phyloP scores from a whole-genome alignment of 208 protist species.

The Leishmania major region DNA sequence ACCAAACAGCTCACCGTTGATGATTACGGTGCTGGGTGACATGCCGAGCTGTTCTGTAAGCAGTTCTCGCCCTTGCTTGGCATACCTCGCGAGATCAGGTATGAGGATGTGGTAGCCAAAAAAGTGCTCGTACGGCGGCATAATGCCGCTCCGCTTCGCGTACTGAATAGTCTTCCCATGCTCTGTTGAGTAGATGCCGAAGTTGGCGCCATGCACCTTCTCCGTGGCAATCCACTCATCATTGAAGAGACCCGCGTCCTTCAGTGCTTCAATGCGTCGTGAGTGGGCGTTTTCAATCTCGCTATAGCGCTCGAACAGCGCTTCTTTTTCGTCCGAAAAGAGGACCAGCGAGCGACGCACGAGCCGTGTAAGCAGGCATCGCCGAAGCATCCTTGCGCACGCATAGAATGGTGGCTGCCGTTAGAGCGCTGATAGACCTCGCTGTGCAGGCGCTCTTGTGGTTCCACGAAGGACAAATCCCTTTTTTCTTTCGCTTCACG shows the following conservation, averaged over 20 bases:
- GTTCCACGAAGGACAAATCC: background rate
- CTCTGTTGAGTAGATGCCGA: conserved; percentile 82
- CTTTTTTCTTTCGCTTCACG: background rate
- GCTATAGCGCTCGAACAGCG: conserved; percentile 78
- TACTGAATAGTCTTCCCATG: conserved; percentile 59
- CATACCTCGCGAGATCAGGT: conserved; percentile 62
- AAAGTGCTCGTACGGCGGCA: conserved; percentile 80
- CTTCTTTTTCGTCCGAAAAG: conserved; percentile 30
- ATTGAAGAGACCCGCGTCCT: conserved; percentile 48
- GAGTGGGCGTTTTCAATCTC: conserved; percentile 86
- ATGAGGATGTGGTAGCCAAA: conserved; percentile 87
- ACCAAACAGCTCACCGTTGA: conserved; percentile 89
- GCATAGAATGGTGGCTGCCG: background rate
- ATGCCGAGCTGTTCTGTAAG: conserved; percentile 33
- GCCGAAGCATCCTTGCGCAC: conserved; percentile 27
- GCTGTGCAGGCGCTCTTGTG: background rate
- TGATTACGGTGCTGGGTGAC: conserved; percentile 53
- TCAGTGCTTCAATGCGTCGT: conserved; percentile 61
- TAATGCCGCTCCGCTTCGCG: conserved; percentile 83
- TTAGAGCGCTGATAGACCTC: background rate
- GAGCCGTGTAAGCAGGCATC: conserved; percentile 7
- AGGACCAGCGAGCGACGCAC: conserved; percentile 31
- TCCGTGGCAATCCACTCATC: conserved; percentile 91
- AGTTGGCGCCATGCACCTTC: conserved; percentile 91
- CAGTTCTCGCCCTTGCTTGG: conserved; percentile 41